These are phyloP conservation scores for Wickerhamiella spandovensis DNA, from an alignment of 805 yeast species.

Conservation along the genomic window DNA sequence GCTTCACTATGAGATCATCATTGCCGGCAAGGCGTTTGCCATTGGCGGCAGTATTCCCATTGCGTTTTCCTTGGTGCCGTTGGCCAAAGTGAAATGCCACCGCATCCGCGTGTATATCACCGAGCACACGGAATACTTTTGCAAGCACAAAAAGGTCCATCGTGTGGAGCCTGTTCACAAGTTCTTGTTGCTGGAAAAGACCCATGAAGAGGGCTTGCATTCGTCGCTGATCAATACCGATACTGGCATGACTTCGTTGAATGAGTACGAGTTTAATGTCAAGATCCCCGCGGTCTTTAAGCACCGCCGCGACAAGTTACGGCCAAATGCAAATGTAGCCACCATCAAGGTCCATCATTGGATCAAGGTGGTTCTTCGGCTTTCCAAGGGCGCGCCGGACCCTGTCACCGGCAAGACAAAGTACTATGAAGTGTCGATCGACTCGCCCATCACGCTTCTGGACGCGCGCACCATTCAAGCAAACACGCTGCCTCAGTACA, in stretches of 20 bases:
- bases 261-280: slow-evolving; percentile 78
- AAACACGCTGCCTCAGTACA: slow-evolving; percentile 28
- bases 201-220: slow-evolving; percentile 20
- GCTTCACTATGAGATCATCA: slow-evolving; percentile 74
- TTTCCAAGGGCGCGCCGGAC: slow-evolving; percentile 48
- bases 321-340: slow-evolving; percentile 74
- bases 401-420: slow-evolving; percentile 44
- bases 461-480: slow-evolving; percentile 40
- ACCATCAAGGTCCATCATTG: slow-evolving; percentile 87
- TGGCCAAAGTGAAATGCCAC: slow-evolving; percentile 78
- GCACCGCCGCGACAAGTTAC: slow-evolving; percentile 40
- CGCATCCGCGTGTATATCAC: slow-evolving; percentile 75
- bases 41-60: slow-evolving; percentile 75
- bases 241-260: slow-evolving; percentile 26
- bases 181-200: slow-evolving; percentile 63
- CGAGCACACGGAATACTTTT: slow-evolving; percentile 82
- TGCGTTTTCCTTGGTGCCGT: slow-evolving; percentile 69
- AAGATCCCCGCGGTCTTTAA: slow-evolving; percentile 61
- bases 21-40: slow-evolving; percentile 80
- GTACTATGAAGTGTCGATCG: slow-evolving; percentile 89
- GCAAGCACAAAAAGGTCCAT: slow-evolving; percentile 76
- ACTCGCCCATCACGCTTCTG: slow-evolving; percentile 80
- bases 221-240: slow-evolving; percentile 19
- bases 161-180: slow-evolving; percentile 83
- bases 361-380: slow-evolving; percentile 77